Evolutionary conservation across 352 stramenopile genomes (phyloP).

Genomic region (Pythium grandisporangium): DNA sequence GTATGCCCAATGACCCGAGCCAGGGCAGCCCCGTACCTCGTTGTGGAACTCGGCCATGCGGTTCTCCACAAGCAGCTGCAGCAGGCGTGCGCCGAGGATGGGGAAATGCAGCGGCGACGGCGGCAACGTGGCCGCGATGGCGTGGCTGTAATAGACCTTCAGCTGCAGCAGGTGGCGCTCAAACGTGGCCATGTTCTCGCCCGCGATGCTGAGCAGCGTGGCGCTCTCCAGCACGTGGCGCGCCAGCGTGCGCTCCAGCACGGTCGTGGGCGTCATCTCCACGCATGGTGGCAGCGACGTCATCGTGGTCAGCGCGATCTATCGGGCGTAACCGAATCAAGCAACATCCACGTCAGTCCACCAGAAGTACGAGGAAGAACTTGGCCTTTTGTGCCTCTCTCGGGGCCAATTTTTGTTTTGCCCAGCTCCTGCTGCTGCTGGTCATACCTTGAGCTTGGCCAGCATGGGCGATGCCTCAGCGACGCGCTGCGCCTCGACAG

Average conservation of each 20-base stretch:
- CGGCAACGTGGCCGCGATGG: conserved; percentile 22
- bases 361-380: no score
- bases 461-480: conserved; percentile 34
- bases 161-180: conserved; percentile 86
- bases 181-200: conserved; percentile 79
- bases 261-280: conserved; percentile 32
- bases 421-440: background rate
- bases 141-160: conserved; percentile 75
- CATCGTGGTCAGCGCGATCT: conserved; percentile 83
- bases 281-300: conserved; percentile 73
- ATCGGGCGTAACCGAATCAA: no score
- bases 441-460: conserved; percentile 50
- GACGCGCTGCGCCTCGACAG: conserved; percentile 38
- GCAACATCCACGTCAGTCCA: no score
- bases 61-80: conserved; percentile 89
- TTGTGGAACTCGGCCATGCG: conserved; percentile 92
- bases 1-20: background rate
- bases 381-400: background rate
- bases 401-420: conserved; percentile 3
- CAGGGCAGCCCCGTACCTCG: conserved; percentile 25
- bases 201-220: conserved; percentile 80
- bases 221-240: conserved; percentile 86
- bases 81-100: conserved; percentile 83
- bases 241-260: conserved; percentile 63
- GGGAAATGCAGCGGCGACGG: conserved; percentile 76